Conservation (phyloP, 2,329 filamentous ascomycete genomes). For the Sarocladium strictum region DNA sequence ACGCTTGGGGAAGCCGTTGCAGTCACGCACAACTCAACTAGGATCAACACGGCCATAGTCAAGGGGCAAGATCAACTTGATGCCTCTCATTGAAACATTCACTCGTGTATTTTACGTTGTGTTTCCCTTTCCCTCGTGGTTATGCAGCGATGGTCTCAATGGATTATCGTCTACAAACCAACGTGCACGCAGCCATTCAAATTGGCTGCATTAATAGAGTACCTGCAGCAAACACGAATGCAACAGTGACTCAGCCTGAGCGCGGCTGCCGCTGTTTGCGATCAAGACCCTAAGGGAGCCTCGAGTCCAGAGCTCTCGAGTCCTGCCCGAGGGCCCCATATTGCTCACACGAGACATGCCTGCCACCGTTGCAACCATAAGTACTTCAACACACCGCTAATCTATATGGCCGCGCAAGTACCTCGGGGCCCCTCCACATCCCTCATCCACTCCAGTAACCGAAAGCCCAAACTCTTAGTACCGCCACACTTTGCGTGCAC, state of each 20-base stretch:
- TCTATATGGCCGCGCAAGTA: background rate
- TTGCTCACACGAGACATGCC: background rate
- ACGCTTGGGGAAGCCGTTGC: too few relatives aligned
- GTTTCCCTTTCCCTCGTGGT: too few relatives aligned
- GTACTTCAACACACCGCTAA: background rate
- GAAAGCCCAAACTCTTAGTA: background rate
- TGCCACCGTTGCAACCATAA: background rate
- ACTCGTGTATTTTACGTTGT: too few relatives aligned
- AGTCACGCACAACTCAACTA: too few relatives aligned
- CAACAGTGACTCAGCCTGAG: background rate
- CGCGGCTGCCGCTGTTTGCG: background rate
- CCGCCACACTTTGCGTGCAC: constrained; percentile 6
- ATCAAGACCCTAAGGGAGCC: background rate
- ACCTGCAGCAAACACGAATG: background rate
- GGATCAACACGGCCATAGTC: too few relatives aligned
- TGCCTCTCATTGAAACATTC: too few relatives aligned
- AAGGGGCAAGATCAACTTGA: too few relatives aligned
- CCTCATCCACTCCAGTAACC: constrained; percentile 1
- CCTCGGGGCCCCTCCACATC: background rate
- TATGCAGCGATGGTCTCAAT: too few relatives aligned
- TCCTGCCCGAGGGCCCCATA: background rate
- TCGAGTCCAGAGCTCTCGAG: background rate
- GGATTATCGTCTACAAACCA: too few relatives aligned
- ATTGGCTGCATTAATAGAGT: too few relatives aligned
- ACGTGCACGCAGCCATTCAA: too few relatives aligned